Evolutionary conservation across 768 basidiomycete genomes (phyloP).

Genomic region (Tephrocybe sp.): DNA sequence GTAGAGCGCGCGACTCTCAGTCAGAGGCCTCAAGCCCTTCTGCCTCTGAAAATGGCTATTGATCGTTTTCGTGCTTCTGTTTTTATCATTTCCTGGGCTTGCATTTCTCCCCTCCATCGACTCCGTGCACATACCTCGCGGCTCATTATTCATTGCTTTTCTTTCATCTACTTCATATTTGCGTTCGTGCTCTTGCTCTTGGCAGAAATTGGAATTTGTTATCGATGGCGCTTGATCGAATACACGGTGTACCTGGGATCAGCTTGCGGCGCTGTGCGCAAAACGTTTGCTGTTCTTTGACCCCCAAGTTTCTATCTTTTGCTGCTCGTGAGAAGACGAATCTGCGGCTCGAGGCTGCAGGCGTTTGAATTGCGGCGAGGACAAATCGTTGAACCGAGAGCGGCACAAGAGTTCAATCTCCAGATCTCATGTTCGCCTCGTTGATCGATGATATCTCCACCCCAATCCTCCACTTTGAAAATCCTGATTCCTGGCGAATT

Average conservation of each 20-base stretch:
- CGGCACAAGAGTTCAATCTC: slow-evolving; percentile 23
- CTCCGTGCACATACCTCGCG: slow-evolving; percentile 16
- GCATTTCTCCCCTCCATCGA: slow-evolving; percentile 26
- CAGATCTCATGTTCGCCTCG: slow-evolving; percentile 34
- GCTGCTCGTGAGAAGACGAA: slow-evolving; percentile 15
- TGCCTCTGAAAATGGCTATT: slow-evolving; percentile 47
- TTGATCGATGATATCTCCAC: slow-evolving; percentile 42
- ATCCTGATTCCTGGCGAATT: slow-evolving; percentile 32
- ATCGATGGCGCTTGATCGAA: slow-evolving; percentile 18
- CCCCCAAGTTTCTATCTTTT: slow-evolving; percentile 7
- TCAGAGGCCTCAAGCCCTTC: slow-evolving; percentile 62
- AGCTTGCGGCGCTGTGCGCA: slow-evolving; percentile 24
- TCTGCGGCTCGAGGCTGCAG: slow-evolving; percentile 26
- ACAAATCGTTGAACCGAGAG: slow-evolving; percentile 18
- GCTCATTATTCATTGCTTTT: slow-evolving; percentile 24
- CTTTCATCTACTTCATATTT: slow-evolving; percentile 23
- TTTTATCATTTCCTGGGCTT: slow-evolving; percentile 29
- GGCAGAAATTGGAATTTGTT: slow-evolving; percentile 26
- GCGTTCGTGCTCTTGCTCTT: slow-evolving; percentile 20
- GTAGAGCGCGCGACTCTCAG: slow-evolving; percentile 58
- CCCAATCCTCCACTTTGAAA: slow-evolving; percentile 22
- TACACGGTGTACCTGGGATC: slow-evolving; percentile 18
- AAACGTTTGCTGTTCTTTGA: slow-evolving; percentile 5
- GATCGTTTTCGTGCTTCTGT: slow-evolving; percentile 20
- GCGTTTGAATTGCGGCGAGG: slow-evolving; percentile 14